phyloP scores from a whole-genome alignment of 164 flowering plant genomes.

The Taxillus chinensis region DNA sequence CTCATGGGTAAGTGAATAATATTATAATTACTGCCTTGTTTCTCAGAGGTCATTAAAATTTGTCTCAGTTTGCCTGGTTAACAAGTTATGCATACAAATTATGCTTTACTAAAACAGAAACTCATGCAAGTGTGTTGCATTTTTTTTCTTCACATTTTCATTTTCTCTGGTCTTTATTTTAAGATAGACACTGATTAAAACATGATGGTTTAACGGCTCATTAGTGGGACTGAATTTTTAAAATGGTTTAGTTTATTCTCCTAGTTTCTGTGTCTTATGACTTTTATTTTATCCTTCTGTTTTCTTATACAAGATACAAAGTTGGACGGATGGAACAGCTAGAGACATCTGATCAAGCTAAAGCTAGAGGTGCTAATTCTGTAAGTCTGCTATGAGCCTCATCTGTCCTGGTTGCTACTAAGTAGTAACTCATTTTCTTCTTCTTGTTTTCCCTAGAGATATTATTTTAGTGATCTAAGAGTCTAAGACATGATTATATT shows the following conservation, averaged over 20 bases:
- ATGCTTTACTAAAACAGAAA: neutral
- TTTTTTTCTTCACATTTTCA: too few species aligned
- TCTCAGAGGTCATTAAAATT: neutral
- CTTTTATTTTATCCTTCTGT: slow-evolving; percentile 1
- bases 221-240: neutral
- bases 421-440: too few species aligned
- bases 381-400: slow-evolving; percentile 42
- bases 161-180: neutral
- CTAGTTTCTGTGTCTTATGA: neutral
- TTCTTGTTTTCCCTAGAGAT: too few species aligned
- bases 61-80: neutral
- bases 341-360: slow-evolving; percentile 88
- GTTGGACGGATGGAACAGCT: slow-evolving; percentile 91
- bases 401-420: too few species aligned
- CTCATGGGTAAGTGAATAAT: slow-evolving; percentile 62
- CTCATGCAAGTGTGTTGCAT: too few species aligned
- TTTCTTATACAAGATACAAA: slow-evolving; percentile 49
- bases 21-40: neutral
- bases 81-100: neutral
- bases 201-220: neutral
- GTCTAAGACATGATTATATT: too few species aligned
- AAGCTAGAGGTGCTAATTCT: slow-evolving; percentile 72
- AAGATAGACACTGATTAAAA: neutral
- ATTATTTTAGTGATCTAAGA: too few species aligned
- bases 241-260: neutral